phyloP scores from a whole-genome alignment of 2,329 filamentous ascomycete species.

The Ramichloridium luteum region DNA sequence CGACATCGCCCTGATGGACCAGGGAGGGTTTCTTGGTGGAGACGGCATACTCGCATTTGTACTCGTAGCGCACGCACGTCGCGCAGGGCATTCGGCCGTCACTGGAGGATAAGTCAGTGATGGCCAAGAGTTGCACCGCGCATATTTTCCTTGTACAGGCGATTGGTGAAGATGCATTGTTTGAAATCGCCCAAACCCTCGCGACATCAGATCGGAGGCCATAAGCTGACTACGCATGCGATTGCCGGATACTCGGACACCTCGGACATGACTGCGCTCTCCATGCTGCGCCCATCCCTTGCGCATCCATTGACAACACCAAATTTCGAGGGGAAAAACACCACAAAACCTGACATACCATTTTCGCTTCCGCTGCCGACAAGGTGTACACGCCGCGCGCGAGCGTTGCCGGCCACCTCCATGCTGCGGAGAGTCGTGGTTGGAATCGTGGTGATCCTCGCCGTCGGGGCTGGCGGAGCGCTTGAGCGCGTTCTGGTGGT shows the following conservation, averaged over 20 bases:
- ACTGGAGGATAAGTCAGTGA: slow-evolving; percentile 7
- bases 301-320: too few relatives aligned
- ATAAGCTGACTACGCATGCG: background rate
- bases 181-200: too few relatives aligned
- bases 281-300: too few relatives aligned
- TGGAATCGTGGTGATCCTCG: slow-evolving; percentile 9
- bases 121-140: too few relatives aligned
- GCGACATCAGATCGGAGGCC: too few relatives aligned
- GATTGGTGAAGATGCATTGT: too few relatives aligned
- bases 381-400: slow-evolving; percentile 25
- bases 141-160: too few relatives aligned
- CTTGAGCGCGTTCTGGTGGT: slow-evolving; percentile 6
- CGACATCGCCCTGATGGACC: slow-evolving; percentile 16
- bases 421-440: slow-evolving; percentile 5
- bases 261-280: too few relatives aligned
- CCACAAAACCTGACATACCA: too few relatives aligned
- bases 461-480: slow-evolving; percentile 17
- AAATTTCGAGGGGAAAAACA: too few relatives aligned
- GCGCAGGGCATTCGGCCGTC: slow-evolving; percentile 23
- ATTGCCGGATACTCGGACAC: background rate
- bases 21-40: slow-evolving; percentile 18
- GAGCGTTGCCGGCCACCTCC: slow-evolving; percentile 21
- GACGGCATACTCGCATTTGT: slow-evolving; percentile 24
- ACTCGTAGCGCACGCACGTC: slow-evolving; percentile 26
- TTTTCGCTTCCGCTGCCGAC: slow-evolving; percentile 21